phyloP scores from a whole-genome alignment of 2,329 filamentous ascomycete species.

The Magnaporthiopsis poae region DNA sequence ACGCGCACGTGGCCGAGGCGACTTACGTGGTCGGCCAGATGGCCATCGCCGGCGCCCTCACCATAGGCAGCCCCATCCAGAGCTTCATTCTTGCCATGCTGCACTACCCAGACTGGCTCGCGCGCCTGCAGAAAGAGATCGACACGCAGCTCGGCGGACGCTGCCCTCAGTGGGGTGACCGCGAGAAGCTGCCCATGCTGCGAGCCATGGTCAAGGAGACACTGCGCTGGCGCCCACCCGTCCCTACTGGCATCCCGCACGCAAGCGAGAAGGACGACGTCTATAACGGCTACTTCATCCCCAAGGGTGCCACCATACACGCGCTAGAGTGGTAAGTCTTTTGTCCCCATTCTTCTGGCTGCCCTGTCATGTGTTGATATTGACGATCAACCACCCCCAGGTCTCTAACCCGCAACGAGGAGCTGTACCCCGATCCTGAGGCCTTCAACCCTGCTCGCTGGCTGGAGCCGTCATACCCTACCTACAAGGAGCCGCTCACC shows the following conservation, averaged over 20 bases:
- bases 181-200: slow-evolving; percentile 34
- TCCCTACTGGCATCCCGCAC: slow-evolving; percentile 46
- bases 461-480: slow-evolving; percentile 27
- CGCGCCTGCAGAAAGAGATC: slow-evolving; percentile 34
- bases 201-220: slow-evolving; percentile 42
- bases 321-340: slow-evolving; percentile 39
- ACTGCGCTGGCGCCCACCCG: slow-evolving; percentile 44
- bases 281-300: slow-evolving; percentile 43
- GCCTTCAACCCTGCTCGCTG: slow-evolving; percentile 31
- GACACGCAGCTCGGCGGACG: slow-evolving; percentile 31
- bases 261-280: slow-evolving; percentile 40
- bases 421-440: slow-evolving; percentile 28
- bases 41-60: slow-evolving; percentile 36
- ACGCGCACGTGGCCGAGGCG: slow-evolving; percentile 16
- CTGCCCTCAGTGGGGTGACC: slow-evolving; percentile 37
- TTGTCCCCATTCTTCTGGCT: not conserved
- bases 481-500: slow-evolving; percentile 29
- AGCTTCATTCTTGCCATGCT: slow-evolving; percentile 28
- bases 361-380: not conserved
- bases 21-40: slow-evolving; percentile 37
- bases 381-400: slow-evolving; percentile 15
- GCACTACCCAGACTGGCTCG: slow-evolving; percentile 22
- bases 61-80: slow-evolving; percentile 35
- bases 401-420: slow-evolving; percentile 36
- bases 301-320: slow-evolving; percentile 40